A percentile compares a stretch with the other conserved stretches of the same genome.
Evolutionary conservation across 345 rosid species (phyloP).

Genomic region (Moricandia arvensis): DNA sequence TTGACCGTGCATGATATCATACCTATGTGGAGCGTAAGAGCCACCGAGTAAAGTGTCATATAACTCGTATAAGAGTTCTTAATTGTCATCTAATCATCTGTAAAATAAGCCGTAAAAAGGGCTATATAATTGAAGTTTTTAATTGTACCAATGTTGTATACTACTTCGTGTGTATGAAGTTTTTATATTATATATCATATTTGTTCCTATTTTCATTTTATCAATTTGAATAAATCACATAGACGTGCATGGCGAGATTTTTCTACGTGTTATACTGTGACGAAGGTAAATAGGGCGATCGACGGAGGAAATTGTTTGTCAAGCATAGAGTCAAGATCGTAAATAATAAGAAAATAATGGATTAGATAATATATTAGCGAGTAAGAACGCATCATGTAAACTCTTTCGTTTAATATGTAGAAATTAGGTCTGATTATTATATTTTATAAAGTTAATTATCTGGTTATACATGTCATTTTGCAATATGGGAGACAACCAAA

Average conservation of each 20-base stretch:
- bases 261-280: background rate
- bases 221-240: background rate
- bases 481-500: slow-evolving; percentile 33
- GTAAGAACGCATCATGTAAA: background rate
- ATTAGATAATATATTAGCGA: background rate
- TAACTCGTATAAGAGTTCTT: background rate
- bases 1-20: slow-evolving; percentile 8
- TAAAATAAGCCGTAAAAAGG: slow-evolving; percentile 30
- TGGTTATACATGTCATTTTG: slow-evolving; percentile 5
- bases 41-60: slow-evolving; percentile 9
- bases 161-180: slow-evolving; percentile 16
- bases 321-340: background rate
- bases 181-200: background rate
- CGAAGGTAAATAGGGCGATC: no score
- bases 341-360: no score
- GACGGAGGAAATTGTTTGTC: background rate
- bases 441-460: background rate
- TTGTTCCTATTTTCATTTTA: background rate
- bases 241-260: background rate
- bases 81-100: background rate
- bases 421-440: slow-evolving; percentile 29
- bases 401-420: slow-evolving; percentile 1
- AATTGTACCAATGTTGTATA: slow-evolving; percentile 18
- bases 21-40: slow-evolving; percentile 1
- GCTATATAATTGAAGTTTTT: slow-evolving; percentile 5